phyloP scores from a whole-genome alignment of 345 rosid species.

The Hibiscus mutabilis region DNA sequence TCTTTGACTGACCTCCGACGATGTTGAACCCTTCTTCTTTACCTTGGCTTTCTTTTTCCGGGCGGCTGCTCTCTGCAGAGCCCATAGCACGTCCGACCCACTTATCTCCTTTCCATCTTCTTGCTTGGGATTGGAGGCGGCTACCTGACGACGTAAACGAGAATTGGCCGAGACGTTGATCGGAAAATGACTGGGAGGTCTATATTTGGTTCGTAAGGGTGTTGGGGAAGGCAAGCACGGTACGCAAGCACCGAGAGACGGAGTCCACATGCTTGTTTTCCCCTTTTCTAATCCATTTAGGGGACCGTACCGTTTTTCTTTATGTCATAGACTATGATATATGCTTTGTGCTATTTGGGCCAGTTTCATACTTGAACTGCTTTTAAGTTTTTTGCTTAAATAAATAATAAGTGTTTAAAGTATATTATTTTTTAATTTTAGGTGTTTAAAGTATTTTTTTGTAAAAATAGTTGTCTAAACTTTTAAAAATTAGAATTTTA shows the following conservation, averaged over 20 bases:
- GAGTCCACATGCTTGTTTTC: not conserved
- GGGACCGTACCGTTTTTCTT: too few relatives aligned
- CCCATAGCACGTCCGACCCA: slow-evolving; percentile 56
- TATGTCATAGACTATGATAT: too few relatives aligned
- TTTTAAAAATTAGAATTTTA: too few relatives aligned
- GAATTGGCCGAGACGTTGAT: not conserved
- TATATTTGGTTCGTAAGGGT: not conserved
- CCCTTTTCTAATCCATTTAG: not conserved
- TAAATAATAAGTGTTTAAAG: too few relatives aligned
- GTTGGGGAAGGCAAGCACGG: not conserved
- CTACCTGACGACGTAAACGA: not conserved
- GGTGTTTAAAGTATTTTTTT: too few relatives aligned
- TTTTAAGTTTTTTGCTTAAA: too few relatives aligned
- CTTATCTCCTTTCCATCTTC: slow-evolving; percentile 18
- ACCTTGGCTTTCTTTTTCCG: slow-evolving; percentile 29
- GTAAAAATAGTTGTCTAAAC: too few relatives aligned
- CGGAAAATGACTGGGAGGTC: not conserved
- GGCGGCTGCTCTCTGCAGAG: slow-evolving; percentile 52
- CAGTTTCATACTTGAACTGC: too few relatives aligned
- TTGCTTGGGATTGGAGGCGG: not conserved
- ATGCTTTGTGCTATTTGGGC: too few relatives aligned
- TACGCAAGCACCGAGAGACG: not conserved
- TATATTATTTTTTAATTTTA: too few relatives aligned
- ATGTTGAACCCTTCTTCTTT: slow-evolving; percentile 12
- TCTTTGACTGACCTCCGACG: too few relatives aligned